phyloP scores from a whole-genome alignment of 2,329 filamentous ascomycete species.

The Trichophaea hybrida region DNA sequence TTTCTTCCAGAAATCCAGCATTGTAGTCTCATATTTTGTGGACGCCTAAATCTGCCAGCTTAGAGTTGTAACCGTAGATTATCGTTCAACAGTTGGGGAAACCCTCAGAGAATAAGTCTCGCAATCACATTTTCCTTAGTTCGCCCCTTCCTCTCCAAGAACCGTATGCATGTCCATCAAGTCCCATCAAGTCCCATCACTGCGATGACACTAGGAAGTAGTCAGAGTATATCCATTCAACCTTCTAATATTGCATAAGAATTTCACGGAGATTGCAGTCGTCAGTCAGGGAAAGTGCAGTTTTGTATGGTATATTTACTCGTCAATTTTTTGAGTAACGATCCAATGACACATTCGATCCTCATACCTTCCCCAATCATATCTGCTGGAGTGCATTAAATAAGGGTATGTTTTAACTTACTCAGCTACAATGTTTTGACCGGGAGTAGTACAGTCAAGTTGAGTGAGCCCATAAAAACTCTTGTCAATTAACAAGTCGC shows the following conservation, averaged over 20 bases:
- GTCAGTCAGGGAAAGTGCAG: neutral
- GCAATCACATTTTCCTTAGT: conserved; percentile 25
- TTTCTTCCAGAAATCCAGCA: neutral
- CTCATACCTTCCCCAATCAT: too few species aligned
- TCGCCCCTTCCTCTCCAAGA: conserved; percentile 28
- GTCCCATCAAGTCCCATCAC: conserved; percentile 28
- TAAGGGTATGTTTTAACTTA: neutral
- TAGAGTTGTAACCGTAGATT: conserved; percentile 31
- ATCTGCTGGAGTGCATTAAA: neutral
- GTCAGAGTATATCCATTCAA: too few species aligned
- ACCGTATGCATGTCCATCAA: conserved; percentile 29
- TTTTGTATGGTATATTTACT: too few species aligned
- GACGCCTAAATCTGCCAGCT: conserved; percentile 25
- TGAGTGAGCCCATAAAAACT: neutral
- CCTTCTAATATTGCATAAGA: too few species aligned
- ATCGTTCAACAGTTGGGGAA: conserved; percentile 28
- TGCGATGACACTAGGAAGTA: conserved; percentile 20
- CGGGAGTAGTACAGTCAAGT: neutral
- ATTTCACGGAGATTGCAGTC: neutral
- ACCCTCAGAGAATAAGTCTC: conserved; percentile 28
- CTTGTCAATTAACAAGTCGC: neutral
- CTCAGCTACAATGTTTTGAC: neutral
- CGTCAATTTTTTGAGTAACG: too few species aligned
- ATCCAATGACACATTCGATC: too few species aligned
- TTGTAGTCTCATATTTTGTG: conserved; percentile 25